Evolutionary conservation across 2,329 filamentous ascomycete genomes (phyloP), one percentile per base, ranked within the genome.

Genomic region (Cladophialophora chaetospira): DNA sequence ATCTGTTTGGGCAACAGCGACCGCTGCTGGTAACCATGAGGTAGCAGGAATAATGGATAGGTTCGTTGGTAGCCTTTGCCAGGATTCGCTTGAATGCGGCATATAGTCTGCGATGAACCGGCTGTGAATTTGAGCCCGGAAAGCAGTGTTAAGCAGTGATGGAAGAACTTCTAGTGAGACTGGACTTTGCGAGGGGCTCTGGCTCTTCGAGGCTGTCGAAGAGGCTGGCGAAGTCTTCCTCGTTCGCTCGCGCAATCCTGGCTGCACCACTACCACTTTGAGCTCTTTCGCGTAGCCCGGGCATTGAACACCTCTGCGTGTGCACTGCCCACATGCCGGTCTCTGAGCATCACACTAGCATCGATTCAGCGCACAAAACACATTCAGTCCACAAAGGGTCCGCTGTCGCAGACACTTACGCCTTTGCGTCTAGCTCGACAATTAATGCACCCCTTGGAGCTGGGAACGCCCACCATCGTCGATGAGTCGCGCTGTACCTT

Each of bases 251-350:
- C 51, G 47, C 21, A 13, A 29, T 8, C 35, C 54, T 13, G 58
- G 48, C n/a, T 61, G 28, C 13, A 55, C 46, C 13, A 55, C 38
- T 6, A 58, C 36, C 21, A 55, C 55, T 10, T 58, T 54, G 9
- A 57, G 33, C n/a, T 15, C 36, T 23, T n/a, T 50, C n/a, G 47
- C 42, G 25, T 58, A 54, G 13, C 52, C 51, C 15, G 44, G 26
- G 19, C 52, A 55, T 23, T 13, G n/a, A 11, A 61, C 35, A 13
- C 55, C 58, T 38, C 56, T 47, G 25, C 48, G 42, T 11, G 50
- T 29, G 29, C 58, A 61, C 21, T 53, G 45, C 15, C 58, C 42
- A 29, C 58, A 61, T 33, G 25, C 29, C n/a, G 58, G 58, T 13
- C 38, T 40, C 25, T 31, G 25, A n/a, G 45, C 36, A 44, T 61